Evolutionary conservation across 2,329 filamentous ascomycete species (phyloP), one percentile per base, ranked within the genome.

Genomic region (Penicillium sp.): DNA sequence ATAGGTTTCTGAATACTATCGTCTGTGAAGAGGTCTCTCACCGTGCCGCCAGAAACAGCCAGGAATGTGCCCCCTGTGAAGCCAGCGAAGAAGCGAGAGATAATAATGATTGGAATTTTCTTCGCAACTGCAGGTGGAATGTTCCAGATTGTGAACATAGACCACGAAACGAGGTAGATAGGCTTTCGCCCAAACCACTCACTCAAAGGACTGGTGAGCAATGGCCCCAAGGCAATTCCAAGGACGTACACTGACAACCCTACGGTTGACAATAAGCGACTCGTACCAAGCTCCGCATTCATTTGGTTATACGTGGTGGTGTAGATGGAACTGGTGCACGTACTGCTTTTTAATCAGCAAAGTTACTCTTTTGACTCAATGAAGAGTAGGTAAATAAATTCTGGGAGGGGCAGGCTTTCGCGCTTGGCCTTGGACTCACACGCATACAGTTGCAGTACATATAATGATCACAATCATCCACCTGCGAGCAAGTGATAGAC

Each of bases 261-360:
- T 10, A 53, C 7, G 4, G 45, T 53, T 18, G 50, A 38, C 21
- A 53, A 29, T 4, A 47, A 21, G 55, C 94, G 82, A 61, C 88
- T 80, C 5, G 52, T 85, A 74, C 40, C 80, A 79, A 4, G 76
- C 74, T 55, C 47, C 3, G 47, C n/a, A 24, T 55, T 40, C 47
- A 55, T 55, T 36, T 55, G 52, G n/a, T 11, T 21, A 40, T 55
- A 55, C 9, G 52, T 55, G 11, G 52, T 49, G 4, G 52, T 55
- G 47, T 55, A 67, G 91, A 92, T 59, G 91, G 75, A 67, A 93
- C 91, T 43, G 89, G 88, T 16, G 94, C 88, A 0, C 89, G 52
- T 55, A 8, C 52, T 52, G 36, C 14, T 5, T 3, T 2, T 6
- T 1, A 14, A 36, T 36, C 13, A 36, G 34, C n/a, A 4, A 36